phyloP scores from a whole-genome alignment of 352 stramenopile species.

The Phytophthora pini region DNA sequence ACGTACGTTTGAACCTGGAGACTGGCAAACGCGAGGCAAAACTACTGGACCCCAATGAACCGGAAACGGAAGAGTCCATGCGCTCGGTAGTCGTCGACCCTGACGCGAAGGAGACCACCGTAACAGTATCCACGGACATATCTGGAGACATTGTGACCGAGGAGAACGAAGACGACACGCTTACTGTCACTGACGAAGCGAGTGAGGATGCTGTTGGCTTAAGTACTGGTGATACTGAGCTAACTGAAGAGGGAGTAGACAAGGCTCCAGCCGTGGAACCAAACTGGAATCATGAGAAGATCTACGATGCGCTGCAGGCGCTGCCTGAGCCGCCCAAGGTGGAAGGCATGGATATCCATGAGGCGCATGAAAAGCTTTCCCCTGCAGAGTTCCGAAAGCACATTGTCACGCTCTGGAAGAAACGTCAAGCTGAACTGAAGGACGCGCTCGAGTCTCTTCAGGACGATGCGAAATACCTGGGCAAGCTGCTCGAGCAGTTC shows the following conservation, averaged over 20 bases:
- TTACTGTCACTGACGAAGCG: slow-evolving; percentile 25
- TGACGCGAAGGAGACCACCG: slow-evolving; percentile 40
- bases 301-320: slow-evolving; percentile 82
- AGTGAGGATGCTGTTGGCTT: slow-evolving; percentile 3
- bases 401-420: slow-evolving; percentile 84
- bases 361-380: slow-evolving; percentile 72
- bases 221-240: neutral
- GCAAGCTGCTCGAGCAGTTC: slow-evolving; percentile 76
- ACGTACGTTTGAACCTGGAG: slow-evolving; percentile 83
- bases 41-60: slow-evolving; percentile 58
- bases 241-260: slow-evolving; percentile 24
- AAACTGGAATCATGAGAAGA: slow-evolving; percentile 89
- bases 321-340: slow-evolving; percentile 77
- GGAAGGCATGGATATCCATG: slow-evolving; percentile 81
- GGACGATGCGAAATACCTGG: slow-evolving; percentile 81
- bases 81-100: slow-evolving; percentile 44
- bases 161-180: slow-evolving; percentile 27
- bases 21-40: slow-evolving; percentile 88
- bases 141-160: slow-evolving; percentile 51
- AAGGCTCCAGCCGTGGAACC: slow-evolving; percentile 51
- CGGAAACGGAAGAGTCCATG: slow-evolving; percentile 37
- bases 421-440: slow-evolving; percentile 82
- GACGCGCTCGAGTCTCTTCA: slow-evolving; percentile 81
- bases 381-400: slow-evolving; percentile 73
- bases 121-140: slow-evolving; percentile 68